A percentile compares a stretch with the other conserved stretches of the same genome.
Conservation (phyloP, 805 yeast genomes). For the Tetrapisispora fleetii region DNA sequence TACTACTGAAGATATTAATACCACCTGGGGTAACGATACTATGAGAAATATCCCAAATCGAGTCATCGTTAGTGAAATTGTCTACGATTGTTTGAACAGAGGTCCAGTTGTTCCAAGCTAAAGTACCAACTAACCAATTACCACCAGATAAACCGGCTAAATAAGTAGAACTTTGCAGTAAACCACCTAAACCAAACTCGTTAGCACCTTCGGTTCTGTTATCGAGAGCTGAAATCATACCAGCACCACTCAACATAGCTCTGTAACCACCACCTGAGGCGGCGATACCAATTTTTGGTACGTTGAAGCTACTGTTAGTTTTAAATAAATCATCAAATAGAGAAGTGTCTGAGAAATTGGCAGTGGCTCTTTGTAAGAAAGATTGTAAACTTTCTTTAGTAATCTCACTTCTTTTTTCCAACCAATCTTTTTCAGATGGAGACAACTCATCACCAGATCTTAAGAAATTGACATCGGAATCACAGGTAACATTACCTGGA, state of each 20-base stretch:
- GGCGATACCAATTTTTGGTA: constrained; percentile 45
- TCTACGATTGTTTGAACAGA: constrained; percentile 49
- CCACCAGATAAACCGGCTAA: constrained; percentile 79
- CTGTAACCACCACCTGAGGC: constrained; percentile 87
- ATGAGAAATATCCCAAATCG: constrained; percentile 62
- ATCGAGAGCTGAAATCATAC: constrained; percentile 75
- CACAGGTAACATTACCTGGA: constrained; percentile 46
- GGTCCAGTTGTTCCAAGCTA: constrained; percentile 65
- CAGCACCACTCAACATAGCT: constrained; percentile 83
- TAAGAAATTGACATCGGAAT: constrained; percentile 20
- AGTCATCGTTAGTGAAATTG: constrained; percentile 26
- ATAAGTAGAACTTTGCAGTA: constrained; percentile 62
- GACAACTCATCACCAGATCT: constrained; percentile 42
- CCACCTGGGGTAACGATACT: constrained; percentile 61
- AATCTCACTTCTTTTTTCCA: constrained; percentile 35
- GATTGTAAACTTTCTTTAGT: constrained; percentile 36
- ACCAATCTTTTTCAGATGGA: constrained; percentile 40
- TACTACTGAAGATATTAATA: constrained; percentile 42
- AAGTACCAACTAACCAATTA: constrained; percentile 67
- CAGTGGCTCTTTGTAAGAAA: constrained; percentile 36
- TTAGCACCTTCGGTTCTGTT: constrained; percentile 53
- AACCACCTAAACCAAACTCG: constrained; percentile 57
- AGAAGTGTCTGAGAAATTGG: constrained; percentile 15
- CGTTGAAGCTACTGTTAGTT: constrained; percentile 7
- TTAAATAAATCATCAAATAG: constrained; percentile 14